Base-by-base conservation (phyloP, 2,329 filamentous ascomycete genomes). In the Huntiella decipiens region DNA sequence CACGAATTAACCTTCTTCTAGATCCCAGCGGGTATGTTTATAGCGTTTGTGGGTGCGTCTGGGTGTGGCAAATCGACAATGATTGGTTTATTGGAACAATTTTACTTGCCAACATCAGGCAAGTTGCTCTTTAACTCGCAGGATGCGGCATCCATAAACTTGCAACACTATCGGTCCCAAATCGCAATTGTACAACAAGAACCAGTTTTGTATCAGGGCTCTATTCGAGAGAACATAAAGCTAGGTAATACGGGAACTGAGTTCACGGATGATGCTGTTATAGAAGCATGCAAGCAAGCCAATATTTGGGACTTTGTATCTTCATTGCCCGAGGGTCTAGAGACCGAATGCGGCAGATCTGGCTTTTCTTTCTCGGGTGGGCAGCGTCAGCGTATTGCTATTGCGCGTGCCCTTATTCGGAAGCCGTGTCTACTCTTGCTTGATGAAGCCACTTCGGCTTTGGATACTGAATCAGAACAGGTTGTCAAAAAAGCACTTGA, bases 331-430 rank as follows among this genome's bases (percentile, higher is more conserved):
- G 61, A 79, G 47, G 74, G 74, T 0, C 75, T 82, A 46, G 61
- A 66, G 1, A 80, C 79, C 0, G 61, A 66, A 1, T 78, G 80
- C 16, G 79, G 80, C 1, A 71, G 78, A 52, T 71, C 73, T 42
- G 79, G 79, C 0, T 71, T 78, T 13, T 76, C 79, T 49, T 63
- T 86, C 1, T 82, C 77, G 1, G 81, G 81, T 17, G 81, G 81
- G 1, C 79, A 86, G 56, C 66, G 79, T 5, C 80, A 85, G 57
- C 73, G 78, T 16, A 70, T 83, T 32, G 78, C 79, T 6, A 85
- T 86, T 51, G 81, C 80, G 0, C 67, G 81, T 5, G 77, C 77
- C 8, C 75, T 85, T 22, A 67, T 85, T 45, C 73, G 77, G 39
- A 64, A 74, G 43, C 80, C 80, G 0, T 62, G 65, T 0, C 72